Conservation (phyloP, 1,284 basidiomycete species). For the Anthracocystis setariae region DNA sequence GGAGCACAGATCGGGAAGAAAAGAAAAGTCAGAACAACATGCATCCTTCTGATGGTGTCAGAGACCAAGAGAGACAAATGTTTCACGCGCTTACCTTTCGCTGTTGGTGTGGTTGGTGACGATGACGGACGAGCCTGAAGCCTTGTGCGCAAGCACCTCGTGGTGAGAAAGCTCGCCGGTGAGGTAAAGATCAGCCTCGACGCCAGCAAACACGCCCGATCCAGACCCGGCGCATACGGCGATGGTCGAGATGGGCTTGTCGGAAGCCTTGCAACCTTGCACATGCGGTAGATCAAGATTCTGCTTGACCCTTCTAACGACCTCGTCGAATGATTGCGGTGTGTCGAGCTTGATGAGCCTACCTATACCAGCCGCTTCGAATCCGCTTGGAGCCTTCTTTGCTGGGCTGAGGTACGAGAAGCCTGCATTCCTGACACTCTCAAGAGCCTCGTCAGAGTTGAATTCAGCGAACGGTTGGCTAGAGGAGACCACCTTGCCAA, state of each 20-base stretch:
- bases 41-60: too few species aligned
- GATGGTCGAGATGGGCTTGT: slow-evolving; percentile 42
- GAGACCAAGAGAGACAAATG: too few species aligned
- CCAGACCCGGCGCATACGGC: slow-evolving; percentile 66
- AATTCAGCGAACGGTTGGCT: slow-evolving; percentile 23
- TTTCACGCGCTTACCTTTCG: slow-evolving; percentile 46
- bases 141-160: slow-evolving; percentile 62
- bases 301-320: slow-evolving; percentile 46
- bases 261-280: slow-evolving; percentile 35
- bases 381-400: slow-evolving; percentile 23
- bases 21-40: neutral
- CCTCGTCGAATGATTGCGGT: slow-evolving; percentile 27
- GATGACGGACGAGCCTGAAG: slow-evolving; percentile 60
- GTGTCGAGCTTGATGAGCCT: slow-evolving; percentile 31
- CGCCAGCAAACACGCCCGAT: slow-evolving; percentile 48
- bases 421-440: slow-evolving; percentile 1
- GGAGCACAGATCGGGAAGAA: neutral
- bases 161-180: slow-evolving; percentile 65
- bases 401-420: slow-evolving; percentile 15
- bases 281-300: slow-evolving; percentile 36
- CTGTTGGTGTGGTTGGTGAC: slow-evolving; percentile 64
- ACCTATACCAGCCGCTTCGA: slow-evolving; percentile 46
- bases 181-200: slow-evolving; percentile 58
- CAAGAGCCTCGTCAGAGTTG: slow-evolving; percentile 3
- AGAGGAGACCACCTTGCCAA: slow-evolving; percentile 45